Percentiles rank a stretch among this genome's conserved stretches.
Evolutionary conservation across 2,329 filamentous ascomycete genomes (phyloP).

Genomic region (Aureobasidium sp.): DNA sequence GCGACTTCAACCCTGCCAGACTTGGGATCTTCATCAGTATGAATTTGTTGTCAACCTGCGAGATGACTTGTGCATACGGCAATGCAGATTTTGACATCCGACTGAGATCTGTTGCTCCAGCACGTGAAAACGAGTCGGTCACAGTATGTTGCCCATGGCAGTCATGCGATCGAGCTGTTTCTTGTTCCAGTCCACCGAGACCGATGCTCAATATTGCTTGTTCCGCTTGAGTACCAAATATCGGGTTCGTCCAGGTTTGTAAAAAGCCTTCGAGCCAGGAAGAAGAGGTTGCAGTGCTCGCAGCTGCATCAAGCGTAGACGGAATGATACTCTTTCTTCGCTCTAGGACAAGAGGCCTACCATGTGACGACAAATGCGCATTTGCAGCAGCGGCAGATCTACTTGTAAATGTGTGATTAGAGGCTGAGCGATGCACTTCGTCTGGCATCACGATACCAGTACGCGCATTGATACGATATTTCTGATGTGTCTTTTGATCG

Average conservation of each 20-base stretch:
- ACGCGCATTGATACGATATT: constrained; percentile 46
- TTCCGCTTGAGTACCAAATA: constrained; percentile 53
- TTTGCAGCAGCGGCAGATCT: constrained; percentile 22
- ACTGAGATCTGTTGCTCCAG: constrained; percentile 18
- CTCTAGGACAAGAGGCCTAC: constrained; percentile 29
- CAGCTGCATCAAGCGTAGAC: neutral
- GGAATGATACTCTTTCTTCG: constrained; percentile 14
- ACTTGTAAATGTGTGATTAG: too few relatives aligned
- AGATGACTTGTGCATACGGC: constrained; percentile 56
- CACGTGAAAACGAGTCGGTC: constrained; percentile 18
- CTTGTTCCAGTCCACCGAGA: neutral
- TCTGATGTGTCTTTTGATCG: constrained; percentile 53
- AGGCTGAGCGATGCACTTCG: neutral
- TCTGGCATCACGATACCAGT: constrained; percentile 42
- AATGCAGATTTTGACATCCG: constrained; percentile 58
- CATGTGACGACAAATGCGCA: constrained; percentile 23
- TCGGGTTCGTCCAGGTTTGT: constrained; percentile 68
- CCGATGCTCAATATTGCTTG: neutral
- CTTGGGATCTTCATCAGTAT: constrained; percentile 58
- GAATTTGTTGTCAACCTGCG: constrained; percentile 87
- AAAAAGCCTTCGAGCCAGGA: constrained; percentile 54
- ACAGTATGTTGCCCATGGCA: neutral
- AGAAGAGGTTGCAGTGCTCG: neutral
- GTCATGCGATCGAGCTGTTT: neutral
- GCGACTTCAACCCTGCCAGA: neutral